A percentile compares a stretch with the other conserved stretches of the same genome.
phyloP scores from a whole-genome alignment of 177 flowering plant genomes.

The Vitis hybrid region DNA sequence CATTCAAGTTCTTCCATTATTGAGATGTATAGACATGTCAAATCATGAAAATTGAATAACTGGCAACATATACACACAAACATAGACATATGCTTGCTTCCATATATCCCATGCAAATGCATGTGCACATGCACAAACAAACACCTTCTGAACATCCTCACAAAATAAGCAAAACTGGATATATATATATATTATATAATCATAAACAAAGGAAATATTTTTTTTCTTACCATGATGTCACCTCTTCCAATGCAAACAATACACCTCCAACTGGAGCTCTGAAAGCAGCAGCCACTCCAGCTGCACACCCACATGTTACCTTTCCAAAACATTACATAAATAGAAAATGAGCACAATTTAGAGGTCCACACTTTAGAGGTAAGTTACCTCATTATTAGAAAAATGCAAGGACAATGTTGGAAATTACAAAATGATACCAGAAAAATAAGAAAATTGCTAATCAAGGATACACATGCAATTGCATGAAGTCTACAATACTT shows the following conservation, averaged over 20 bases:
- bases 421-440: background rate
- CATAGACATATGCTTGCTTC: too few species aligned
- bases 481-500: background rate
- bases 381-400: background rate
- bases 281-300: constrained; percentile 99
- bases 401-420: background rate
- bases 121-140: too few species aligned
- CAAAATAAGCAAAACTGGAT: background rate
- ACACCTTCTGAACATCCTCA: too few species aligned
- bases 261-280: constrained; percentile 99
- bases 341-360: constrained; percentile 22
- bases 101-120: too few species aligned
- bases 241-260: constrained; percentile 95
- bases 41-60: too few species aligned
- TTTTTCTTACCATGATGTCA: constrained; percentile 81
- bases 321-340: constrained; percentile 48
- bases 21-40: background rate
- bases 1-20: background rate
- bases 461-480: background rate
- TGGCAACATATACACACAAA: too few species aligned
- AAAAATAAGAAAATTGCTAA: background rate
- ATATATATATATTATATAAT: background rate
- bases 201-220: too few species aligned
- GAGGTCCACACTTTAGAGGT: constrained; percentile 13
- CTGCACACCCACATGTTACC: constrained; percentile 99